Evolutionary conservation across 257 asterid species (phyloP).

Genomic region (Jacaranda copaia): DNA sequence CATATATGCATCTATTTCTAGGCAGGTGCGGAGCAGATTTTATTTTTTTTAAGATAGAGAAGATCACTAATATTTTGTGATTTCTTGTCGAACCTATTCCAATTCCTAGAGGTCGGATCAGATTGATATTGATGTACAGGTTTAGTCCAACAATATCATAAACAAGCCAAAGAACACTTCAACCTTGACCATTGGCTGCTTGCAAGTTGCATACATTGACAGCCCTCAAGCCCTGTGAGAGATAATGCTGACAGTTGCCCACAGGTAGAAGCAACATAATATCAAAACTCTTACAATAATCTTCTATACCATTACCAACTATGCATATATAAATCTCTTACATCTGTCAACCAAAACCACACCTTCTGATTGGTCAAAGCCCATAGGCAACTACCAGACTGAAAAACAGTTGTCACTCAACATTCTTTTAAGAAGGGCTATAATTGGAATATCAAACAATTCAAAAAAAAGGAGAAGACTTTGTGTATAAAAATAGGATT

Average conservation of each 20-base stretch:
- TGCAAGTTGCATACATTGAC: conserved; percentile 16
- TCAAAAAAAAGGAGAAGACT: conserved; percentile 2
- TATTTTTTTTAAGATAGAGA: too few relatives aligned
- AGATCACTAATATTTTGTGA: too few relatives aligned
- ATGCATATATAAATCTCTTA: background rate
- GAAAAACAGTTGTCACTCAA: conserved; percentile 12
- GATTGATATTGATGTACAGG: too few relatives aligned
- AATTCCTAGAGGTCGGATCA: too few relatives aligned
- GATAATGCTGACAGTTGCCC: background rate
- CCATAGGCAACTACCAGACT: conserved; percentile 30
- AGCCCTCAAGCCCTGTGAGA: background rate
- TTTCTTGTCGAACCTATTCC: too few relatives aligned
- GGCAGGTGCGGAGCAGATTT: too few relatives aligned
- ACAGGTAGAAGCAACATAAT: background rate
- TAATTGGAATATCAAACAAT: conserved; percentile 7
- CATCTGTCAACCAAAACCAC: conserved; percentile 24
- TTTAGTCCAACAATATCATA: too few relatives aligned
- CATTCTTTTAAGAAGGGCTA: conserved; percentile 23
- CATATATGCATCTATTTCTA: too few relatives aligned
- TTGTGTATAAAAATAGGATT: background rate
- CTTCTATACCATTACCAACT: background rate
- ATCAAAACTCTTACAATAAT: background rate
- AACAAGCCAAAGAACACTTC: background rate
- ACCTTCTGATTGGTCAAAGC: conserved; percentile 28
- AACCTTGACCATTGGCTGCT: background rate